Conservation (phyloP, 805 yeast genomes). For the Candida patagonica region DNA sequence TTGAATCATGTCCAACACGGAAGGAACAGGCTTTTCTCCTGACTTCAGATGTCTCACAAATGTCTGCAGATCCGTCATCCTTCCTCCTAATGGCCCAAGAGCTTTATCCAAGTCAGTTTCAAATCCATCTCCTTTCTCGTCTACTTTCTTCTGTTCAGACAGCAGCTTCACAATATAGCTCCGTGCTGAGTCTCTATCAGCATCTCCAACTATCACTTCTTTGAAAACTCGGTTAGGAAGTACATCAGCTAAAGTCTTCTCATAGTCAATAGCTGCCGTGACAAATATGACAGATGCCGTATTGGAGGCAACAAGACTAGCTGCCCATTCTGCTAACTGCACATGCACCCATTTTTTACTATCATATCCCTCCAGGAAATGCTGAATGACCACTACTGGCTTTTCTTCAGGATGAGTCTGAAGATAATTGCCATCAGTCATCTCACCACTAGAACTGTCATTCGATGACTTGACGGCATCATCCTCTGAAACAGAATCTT, state of each 20-base stretch:
- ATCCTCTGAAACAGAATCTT: constrained; percentile 5
- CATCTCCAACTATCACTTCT: constrained; percentile 67
- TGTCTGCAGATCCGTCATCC: constrained; percentile 88
- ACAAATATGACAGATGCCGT: constrained; percentile 83
- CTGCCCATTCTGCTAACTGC: constrained; percentile 83
- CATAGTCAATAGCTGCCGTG: constrained; percentile 75
- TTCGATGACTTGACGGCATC: constrained; percentile 19
- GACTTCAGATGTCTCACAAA: constrained; percentile 79
- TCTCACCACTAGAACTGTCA: constrained; percentile 18
- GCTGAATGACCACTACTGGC: constrained; percentile 78
- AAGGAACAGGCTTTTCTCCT: constrained; percentile 76
- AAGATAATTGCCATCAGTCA: constrained; percentile 71
- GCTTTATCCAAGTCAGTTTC: constrained; percentile 38
- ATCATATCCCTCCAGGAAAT: constrained; percentile 53
- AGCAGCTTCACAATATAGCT: constrained; percentile 34
- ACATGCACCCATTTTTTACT: constrained; percentile 55
- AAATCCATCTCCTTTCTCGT: constrained; percentile 14
- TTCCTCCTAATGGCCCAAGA: constrained; percentile 79
- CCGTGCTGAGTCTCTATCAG: constrained; percentile 59
- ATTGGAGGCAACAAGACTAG: constrained; percentile 63
- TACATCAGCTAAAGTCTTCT: constrained; percentile 56
- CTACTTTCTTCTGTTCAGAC: constrained; percentile 31
- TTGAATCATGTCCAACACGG: constrained; percentile 66
- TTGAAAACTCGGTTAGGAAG: constrained; percentile 85
- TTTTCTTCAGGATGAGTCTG: constrained; percentile 78